phyloP scores from a whole-genome alignment of 2,329 filamentous ascomycete genomes.

The Eutypella sp. region DNA sequence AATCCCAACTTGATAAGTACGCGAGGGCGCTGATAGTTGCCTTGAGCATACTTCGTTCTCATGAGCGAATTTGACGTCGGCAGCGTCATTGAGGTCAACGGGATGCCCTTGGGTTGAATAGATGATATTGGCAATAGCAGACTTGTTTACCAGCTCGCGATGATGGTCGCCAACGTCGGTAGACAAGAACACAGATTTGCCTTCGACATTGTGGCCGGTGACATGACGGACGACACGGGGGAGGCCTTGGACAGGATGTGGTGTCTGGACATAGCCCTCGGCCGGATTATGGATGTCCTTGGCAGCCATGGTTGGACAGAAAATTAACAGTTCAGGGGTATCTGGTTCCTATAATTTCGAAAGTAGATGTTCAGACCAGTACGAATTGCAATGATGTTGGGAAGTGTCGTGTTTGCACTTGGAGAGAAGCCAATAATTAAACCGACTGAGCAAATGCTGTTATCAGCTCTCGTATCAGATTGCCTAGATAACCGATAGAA shows the following conservation, averaged over 20 bases:
- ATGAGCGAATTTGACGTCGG: slow-evolving; percentile 4
- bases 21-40: too few relatives aligned
- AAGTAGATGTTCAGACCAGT: neutral
- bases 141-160: slow-evolving; percentile 3
- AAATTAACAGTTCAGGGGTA: too few relatives aligned
- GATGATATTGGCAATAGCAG: slow-evolving; percentile 13
- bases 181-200: slow-evolving; percentile 12
- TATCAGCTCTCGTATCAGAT: too few relatives aligned
- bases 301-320: neutral
- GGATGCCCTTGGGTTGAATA: slow-evolving; percentile 8
- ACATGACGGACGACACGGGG: slow-evolving; percentile 7
- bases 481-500: too few relatives aligned
- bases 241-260: slow-evolving; percentile 3
- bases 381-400: neutral
- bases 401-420: too few relatives aligned
- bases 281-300: neutral
- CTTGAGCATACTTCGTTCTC: slow-evolving; percentile 9
- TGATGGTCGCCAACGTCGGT: slow-evolving; percentile 14
- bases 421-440: too few relatives aligned
- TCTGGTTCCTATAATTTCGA: neutral
- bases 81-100: slow-evolving; percentile 14
- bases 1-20: too few relatives aligned
- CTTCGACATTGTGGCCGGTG: slow-evolving; percentile 12
- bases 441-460: too few relatives aligned
- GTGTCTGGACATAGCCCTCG: neutral